These are phyloP conservation scores for Pistacia atlantica DNA, from an alignment of 345 rosid genomes.

Conservation along the genomic window DNA sequence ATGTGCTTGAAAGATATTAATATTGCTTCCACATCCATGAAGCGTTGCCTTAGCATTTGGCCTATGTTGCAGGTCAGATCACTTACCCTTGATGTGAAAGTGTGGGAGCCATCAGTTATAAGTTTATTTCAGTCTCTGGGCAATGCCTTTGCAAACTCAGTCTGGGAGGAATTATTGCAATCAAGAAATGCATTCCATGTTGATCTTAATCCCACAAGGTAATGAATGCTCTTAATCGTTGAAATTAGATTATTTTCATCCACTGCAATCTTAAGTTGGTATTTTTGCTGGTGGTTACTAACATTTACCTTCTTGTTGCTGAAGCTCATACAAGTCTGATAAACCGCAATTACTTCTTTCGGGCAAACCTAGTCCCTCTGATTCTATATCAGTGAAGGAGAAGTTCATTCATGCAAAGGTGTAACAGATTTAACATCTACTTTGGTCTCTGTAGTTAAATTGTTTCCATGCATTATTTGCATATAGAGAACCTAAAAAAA, in stretches of 20 bases:
- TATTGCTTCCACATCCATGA: conserved; percentile 12
- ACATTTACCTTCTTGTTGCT: conserved; percentile 33
- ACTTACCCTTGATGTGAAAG: conserved; percentile 95
- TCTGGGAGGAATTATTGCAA: conserved; percentile 96
- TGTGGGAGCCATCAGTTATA: conserved; percentile 98
- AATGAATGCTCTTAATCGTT: conserved; percentile 26
- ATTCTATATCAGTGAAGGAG: conserved; percentile 88
- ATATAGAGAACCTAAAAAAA: neutral
- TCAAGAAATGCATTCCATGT: conserved; percentile 75
- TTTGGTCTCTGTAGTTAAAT: conserved; percentile 22
- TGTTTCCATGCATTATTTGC: neutral
- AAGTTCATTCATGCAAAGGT: conserved; percentile 99
- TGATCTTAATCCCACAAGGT: conserved; percentile 65
- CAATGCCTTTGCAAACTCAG: conserved; percentile 85
- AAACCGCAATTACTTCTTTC: conserved; percentile 55
- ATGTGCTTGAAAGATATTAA: neutral
- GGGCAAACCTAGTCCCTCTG: conserved; percentile 70
- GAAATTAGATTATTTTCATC: conserved; percentile 8
- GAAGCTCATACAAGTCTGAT: conserved; percentile 60
- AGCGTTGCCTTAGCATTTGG: conserved; percentile 15
- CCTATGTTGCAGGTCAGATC: conserved; percentile 79
- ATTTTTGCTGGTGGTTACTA: conserved; percentile 22
- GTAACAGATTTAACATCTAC: neutral
- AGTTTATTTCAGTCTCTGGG: conserved; percentile 95
- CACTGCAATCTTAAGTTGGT: conserved; percentile 7